Base-by-base conservation (phyloP, 1,284 basidiomycete species). In the Apiotrichum gracile region DNA sequence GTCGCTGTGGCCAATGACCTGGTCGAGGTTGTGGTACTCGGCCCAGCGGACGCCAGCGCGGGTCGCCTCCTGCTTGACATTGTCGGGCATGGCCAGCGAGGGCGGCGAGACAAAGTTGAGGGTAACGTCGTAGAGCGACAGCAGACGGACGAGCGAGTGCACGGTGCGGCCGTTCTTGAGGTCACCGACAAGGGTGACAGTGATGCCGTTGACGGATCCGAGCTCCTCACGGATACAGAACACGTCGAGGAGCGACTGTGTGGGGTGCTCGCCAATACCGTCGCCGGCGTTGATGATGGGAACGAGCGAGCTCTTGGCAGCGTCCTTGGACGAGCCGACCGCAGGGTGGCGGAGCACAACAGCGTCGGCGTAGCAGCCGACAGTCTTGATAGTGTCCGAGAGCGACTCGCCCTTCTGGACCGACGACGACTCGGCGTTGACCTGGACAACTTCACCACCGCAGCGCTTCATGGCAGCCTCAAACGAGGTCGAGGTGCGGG, bases 391-490 rank as follows among this genome's bases (percentile, higher is more conserved):
- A 0, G 96, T 98, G 75, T 98, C 96, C 6, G 88, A 83, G 26
- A 99, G 78, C 5, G 85, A 88, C 79, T 99, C 96, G 52, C 96
- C 96, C 78, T 98, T 99, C 63, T 82, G 80, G 33, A 97, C 90
- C 1, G 92, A 97, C 9, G 91, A 94, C 12, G 81, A 81, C 51
- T 90, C 88, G 4, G 84, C 83, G 47, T 83, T 83, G 45, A 98
- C 82, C 57, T 87, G 82, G 26, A 97, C 86, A 39, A 98, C 94
- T 67, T 94, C 85, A 37, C 96, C 96, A 47, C 96, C 96, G 64
- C 91, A 91, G 49, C 96, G 85, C 74, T 94, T 92, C 96, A 98
- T 98, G 14, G 96, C 96, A 9, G 94, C 88, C 73, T 99, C 94
- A 69, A 99, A 99, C n/a, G 94, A 97, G 16, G 87, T 82, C 56